These are phyloP conservation scores for Peronospora tabacina DNA, from an alignment of 352 stramenopile genomes.

Conservation along the genomic window DNA sequence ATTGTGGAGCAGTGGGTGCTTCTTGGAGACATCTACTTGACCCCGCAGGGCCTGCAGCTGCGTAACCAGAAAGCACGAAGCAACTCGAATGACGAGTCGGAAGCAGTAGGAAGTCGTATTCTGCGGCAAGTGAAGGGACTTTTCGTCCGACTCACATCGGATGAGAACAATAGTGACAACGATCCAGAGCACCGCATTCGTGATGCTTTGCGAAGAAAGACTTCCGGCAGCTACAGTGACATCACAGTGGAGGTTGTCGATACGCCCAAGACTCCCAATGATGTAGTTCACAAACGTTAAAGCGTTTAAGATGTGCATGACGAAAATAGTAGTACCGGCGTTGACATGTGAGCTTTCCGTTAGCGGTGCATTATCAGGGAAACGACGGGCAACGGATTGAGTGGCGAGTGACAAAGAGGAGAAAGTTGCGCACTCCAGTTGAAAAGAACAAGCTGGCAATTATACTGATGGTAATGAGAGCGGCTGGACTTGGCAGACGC, in stretches of 20 bases:
- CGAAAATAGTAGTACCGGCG: constrained; percentile 28
- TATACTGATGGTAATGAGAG: constrained; percentile 19
- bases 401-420: constrained; percentile 15
- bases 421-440: constrained; percentile 12
- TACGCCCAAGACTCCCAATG: constrained; percentile 44
- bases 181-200: constrained; percentile 67
- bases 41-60: constrained; percentile 43
- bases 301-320: constrained; percentile 1
- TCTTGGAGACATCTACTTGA: constrained; percentile 71
- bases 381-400: constrained; percentile 22
- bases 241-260: constrained; percentile 59
- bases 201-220: constrained; percentile 57
- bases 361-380: constrained; percentile 7
- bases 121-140: constrained; percentile 40
- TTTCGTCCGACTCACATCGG: constrained; percentile 28
- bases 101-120: constrained; percentile 34
- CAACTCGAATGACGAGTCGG: constrained; percentile 44
- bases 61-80: constrained; percentile 47
- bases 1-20: constrained; percentile 79
- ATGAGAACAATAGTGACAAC: constrained; percentile 42
- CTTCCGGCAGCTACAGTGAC: constrained; percentile 77
- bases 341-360: constrained; percentile 7
- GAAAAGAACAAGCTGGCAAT: constrained; percentile 8
- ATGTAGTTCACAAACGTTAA: constrained; percentile 21
- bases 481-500: constrained; percentile 38